Conservation (phyloP, 257 asterid genomes). For the Ilex asprella region DNA sequence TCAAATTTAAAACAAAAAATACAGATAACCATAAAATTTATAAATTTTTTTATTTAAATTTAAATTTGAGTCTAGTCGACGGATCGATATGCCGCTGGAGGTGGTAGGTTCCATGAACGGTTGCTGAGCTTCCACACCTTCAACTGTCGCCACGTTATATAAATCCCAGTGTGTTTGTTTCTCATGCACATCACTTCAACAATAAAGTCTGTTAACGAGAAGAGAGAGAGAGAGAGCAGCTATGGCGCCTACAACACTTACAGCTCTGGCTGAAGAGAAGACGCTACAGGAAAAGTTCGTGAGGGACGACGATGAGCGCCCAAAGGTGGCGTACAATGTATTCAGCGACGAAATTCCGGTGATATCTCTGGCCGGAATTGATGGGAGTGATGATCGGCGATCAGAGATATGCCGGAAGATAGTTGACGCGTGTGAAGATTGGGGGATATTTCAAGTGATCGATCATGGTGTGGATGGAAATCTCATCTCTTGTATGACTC, state of each 20-base stretch:
- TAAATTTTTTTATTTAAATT: too few relatives aligned
- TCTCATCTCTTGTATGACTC: slow-evolving; percentile 41
- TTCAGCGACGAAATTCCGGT: slow-evolving; percentile 83
- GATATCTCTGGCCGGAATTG: slow-evolving; percentile 62
- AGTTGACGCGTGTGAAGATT: slow-evolving; percentile 71
- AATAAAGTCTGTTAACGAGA: too few relatives aligned
- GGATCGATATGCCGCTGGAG: too few relatives aligned
- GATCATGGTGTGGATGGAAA: slow-evolving; percentile 61
- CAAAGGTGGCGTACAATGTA: slow-evolving; percentile 60
- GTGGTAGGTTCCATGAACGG: too few relatives aligned
- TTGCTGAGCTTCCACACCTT: too few relatives aligned
- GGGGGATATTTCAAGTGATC: slow-evolving; percentile 84
- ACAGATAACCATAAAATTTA: too few relatives aligned
- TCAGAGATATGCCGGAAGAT: slow-evolving; percentile 45
- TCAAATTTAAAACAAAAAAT: too few relatives aligned
- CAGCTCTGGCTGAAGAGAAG: slow-evolving; percentile 32
- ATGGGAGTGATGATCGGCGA: slow-evolving; percentile 26
- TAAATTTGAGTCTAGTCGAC: too few relatives aligned
- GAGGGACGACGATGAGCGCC: slow-evolving; percentile 87
- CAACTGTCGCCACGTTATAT: too few relatives aligned
- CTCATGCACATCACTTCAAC: too few relatives aligned
- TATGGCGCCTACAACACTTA: slow-evolving; percentile 23
- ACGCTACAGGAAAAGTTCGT: slow-evolving; percentile 40
- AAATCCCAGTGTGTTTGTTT: too few relatives aligned
- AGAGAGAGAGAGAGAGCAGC: too few relatives aligned